Percentiles rank a stretch among this genome's conserved stretches.
Evolutionary conservation across 768 basidiomycete species (phyloP).

Genomic region (Termitomyces sp.): DNA sequence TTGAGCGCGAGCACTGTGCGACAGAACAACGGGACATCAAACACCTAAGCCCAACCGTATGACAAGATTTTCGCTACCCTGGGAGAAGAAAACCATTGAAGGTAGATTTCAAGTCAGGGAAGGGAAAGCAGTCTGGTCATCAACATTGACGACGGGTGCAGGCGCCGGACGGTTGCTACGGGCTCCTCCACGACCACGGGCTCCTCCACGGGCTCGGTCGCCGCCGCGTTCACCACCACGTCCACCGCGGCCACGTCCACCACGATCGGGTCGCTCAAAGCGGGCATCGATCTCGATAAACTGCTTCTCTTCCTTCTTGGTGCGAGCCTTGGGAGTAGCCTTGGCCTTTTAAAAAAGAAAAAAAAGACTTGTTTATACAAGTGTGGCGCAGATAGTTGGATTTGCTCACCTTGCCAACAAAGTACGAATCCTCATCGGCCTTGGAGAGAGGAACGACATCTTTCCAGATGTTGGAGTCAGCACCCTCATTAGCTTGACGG

Average conservation of each 20-base stretch:
- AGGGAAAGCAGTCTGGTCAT: slow-evolving; percentile 86
- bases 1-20: slow-evolving; percentile 12
- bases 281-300: slow-evolving; percentile 89
- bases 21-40: slow-evolving; percentile 9
- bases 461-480: slow-evolving; percentile 63
- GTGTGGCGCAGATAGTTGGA: background rate
- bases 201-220: slow-evolving; percentile 22
- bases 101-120: slow-evolving; percentile 53
- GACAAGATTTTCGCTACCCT: slow-evolving; percentile 12
- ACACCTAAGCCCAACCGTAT: slow-evolving; percentile 8
- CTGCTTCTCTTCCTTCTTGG: slow-evolving; percentile 88
- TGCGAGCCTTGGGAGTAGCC: slow-evolving; percentile 53
- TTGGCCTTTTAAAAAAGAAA: slow-evolving; percentile 45
- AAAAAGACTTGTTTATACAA: background rate
- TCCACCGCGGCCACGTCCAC: slow-evolving; percentile 52
- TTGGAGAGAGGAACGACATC: slow-evolving; percentile 63
- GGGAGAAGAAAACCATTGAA: background rate
- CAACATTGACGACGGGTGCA: slow-evolving; percentile 53
- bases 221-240: slow-evolving; percentile 40
- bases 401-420: slow-evolving; percentile 77
- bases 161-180: slow-evolving; percentile 37
- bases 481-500: slow-evolving; percentile 79
- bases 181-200: slow-evolving; percentile 35
- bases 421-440: slow-evolving; percentile 77
- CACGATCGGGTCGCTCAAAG: slow-evolving; percentile 78